A percentile compares a stretch with the other conserved stretches of the same genome.
Conservation (phyloP, 2,329 filamentous ascomycete genomes). For the Chaetomium globosum region DNA sequence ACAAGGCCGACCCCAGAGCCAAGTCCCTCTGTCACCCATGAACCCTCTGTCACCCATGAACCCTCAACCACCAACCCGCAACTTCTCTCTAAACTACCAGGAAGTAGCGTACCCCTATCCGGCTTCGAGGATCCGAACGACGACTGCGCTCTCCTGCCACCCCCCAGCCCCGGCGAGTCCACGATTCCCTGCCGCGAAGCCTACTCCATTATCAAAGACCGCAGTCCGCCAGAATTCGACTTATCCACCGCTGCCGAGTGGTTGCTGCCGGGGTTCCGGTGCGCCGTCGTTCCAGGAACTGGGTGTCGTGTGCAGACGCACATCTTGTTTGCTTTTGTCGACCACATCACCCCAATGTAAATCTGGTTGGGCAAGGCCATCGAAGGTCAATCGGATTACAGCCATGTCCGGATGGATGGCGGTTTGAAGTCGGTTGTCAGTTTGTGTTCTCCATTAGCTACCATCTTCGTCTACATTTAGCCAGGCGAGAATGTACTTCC, state of each 20-base stretch:
- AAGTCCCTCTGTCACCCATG: background rate
- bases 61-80: background rate
- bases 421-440: too few species aligned
- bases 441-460: too few species aligned
- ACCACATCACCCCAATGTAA: constrained; percentile 32
- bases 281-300: constrained; percentile 28
- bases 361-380: background rate
- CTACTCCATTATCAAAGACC: constrained; percentile 36
- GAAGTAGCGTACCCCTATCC: background rate
- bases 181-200: constrained; percentile 39
- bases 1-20: too few species aligned
- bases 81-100: too few species aligned
- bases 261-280: constrained; percentile 32
- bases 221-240: constrained; percentile 30
- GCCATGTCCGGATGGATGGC: too few species aligned
- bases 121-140: constrained; percentile 14
- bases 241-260: constrained; percentile 27
- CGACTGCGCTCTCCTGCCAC: constrained; percentile 29
- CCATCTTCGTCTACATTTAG: too few species aligned
- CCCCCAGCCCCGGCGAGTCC: constrained; percentile 34
- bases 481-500: too few species aligned
- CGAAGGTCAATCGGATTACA: too few species aligned
- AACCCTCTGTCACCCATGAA: background rate
- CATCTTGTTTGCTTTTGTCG: constrained; percentile 34
- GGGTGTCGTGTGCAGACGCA: constrained; percentile 36